Percentiles rank a stretch among this genome's conserved stretches.
phyloP scores from a whole-genome alignment of 306 rosid species.

The Lithocarpus polystachyus region DNA sequence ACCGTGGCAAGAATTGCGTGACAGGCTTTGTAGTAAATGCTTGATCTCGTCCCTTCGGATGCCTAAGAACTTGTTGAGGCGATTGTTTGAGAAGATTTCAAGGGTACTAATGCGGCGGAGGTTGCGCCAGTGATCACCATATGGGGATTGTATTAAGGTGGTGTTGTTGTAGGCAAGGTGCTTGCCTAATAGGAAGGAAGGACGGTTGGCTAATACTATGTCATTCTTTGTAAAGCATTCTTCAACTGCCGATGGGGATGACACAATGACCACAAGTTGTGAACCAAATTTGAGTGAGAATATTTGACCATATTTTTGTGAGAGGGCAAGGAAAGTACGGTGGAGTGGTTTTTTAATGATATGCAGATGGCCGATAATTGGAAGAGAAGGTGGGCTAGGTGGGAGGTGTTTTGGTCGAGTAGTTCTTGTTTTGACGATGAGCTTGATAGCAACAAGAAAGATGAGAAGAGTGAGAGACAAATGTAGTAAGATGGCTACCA shows the following conservation, averaged over 20 bases:
- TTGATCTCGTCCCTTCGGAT: slow-evolving; percentile 44
- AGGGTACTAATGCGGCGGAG: slow-evolving; percentile 56
- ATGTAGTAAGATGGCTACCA: no score
- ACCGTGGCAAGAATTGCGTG: background rate
- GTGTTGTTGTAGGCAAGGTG: slow-evolving; percentile 44
- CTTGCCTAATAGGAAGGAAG: slow-evolving; percentile 23
- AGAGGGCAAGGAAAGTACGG: slow-evolving; percentile 27
- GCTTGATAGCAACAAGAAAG: slow-evolving; percentile 20
- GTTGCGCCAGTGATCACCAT: slow-evolving; percentile 87
- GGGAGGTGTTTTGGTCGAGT: slow-evolving; percentile 32
- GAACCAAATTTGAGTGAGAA: slow-evolving; percentile 31
- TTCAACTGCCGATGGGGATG: slow-evolving; percentile 40
- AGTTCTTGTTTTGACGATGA: slow-evolving; percentile 11
- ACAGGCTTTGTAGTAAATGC: slow-evolving; percentile 29
- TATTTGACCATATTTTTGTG: slow-evolving; percentile 39
- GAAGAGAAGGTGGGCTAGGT: slow-evolving; percentile 46
- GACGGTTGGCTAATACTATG: slow-evolving; percentile 50
- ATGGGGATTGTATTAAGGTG: slow-evolving; percentile 19
- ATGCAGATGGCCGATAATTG: slow-evolving; percentile 60
- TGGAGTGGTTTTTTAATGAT: slow-evolving; percentile 40
- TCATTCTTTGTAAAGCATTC: slow-evolving; percentile 78
- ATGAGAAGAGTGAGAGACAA: background rate
- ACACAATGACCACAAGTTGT: slow-evolving; percentile 35
- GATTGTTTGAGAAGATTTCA: slow-evolving; percentile 51
- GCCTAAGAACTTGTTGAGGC: slow-evolving; percentile 22